phyloP scores from a whole-genome alignment of 306 rosid species.

The Castanea sativa region DNA sequence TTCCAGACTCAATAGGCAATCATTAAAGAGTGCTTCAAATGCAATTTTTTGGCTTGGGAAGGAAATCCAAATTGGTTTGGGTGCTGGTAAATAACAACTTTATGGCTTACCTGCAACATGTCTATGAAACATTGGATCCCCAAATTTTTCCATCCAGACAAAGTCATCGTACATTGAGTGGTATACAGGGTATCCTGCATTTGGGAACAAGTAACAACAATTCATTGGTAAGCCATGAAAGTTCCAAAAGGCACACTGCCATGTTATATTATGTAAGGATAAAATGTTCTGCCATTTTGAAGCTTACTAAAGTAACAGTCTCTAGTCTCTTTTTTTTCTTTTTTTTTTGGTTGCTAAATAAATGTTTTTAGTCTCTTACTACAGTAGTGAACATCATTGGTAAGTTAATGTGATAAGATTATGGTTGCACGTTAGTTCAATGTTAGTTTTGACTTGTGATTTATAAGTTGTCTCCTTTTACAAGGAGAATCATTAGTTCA shows the following conservation, averaged over 20 bases:
- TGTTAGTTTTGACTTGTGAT: neutral
- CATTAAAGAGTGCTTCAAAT: neutral
- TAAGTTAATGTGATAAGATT: neutral
- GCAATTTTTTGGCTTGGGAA: neutral
- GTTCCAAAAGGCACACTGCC: neutral
- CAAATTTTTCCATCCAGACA: slow-evolving; percentile 71
- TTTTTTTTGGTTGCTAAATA: neutral
- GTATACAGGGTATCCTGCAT: slow-evolving; percentile 59
- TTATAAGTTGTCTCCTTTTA: neutral
- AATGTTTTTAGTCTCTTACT: neutral
- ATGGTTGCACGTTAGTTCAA: neutral
- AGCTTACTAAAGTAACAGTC: neutral
- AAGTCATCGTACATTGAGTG: slow-evolving; percentile 79
- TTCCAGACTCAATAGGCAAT: neutral
- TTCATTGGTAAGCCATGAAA: neutral
- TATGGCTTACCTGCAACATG: slow-evolving; percentile 69
- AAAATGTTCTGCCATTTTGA: neutral
- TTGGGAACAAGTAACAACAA: neutral
- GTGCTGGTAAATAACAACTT: neutral
- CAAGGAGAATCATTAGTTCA: neutral
- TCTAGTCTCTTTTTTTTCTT: neutral
- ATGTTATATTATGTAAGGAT: neutral
- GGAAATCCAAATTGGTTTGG: neutral
- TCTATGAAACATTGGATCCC: slow-evolving; percentile 70
- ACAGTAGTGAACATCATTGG: neutral